These are phyloP conservation scores for Raffaelea deltoideospora DNA, from an alignment of 2,329 filamentous ascomycete species.

Conservation along the genomic window DNA sequence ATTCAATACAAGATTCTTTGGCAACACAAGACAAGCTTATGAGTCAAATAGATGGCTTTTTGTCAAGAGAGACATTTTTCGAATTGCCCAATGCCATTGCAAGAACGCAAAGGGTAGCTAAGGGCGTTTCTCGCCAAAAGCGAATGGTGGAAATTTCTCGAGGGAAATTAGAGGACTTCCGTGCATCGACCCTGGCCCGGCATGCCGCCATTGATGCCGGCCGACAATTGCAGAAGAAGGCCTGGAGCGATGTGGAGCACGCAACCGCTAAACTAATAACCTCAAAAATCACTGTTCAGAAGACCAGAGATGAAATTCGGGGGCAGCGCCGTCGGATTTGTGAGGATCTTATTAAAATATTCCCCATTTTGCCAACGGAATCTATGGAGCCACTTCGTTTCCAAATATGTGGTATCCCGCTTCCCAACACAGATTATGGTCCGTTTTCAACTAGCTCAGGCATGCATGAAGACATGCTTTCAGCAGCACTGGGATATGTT, in stretches of 20 bases:
- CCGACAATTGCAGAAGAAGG: constrained; percentile 39
- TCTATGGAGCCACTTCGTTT: constrained; percentile 55
- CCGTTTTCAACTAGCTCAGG: constrained; percentile 16
- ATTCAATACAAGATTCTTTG: constrained; percentile 80
- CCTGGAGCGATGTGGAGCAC: constrained; percentile 44
- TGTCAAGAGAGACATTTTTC: constrained; percentile 25
- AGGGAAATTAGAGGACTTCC: constrained; percentile 51
- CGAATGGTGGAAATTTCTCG: constrained; percentile 48
- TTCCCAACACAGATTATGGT: constrained; percentile 72
- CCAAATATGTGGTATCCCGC: constrained; percentile 60
- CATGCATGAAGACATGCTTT: constrained; percentile 54
- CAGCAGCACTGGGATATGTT: constrained; percentile 69
- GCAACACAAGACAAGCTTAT: constrained; percentile 60
- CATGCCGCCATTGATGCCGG: constrained; percentile 53
- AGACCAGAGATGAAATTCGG: constrained; percentile 50
- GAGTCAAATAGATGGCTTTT: constrained; percentile 55
- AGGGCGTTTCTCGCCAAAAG: constrained; percentile 46
- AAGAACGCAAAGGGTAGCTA: constrained; percentile 28
- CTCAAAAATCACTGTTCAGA: constrained; percentile 37
- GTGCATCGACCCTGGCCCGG: constrained; percentile 48
- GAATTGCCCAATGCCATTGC: constrained; percentile 34
- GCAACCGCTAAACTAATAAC: constrained; percentile 43
- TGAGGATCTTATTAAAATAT: constrained; percentile 65
- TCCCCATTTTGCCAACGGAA: constrained; percentile 55
- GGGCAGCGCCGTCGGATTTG: constrained; percentile 83